Conservation (phyloP, 495 filamentous ascomycete genomes). For the Aspergillus hancockii region DNA sequence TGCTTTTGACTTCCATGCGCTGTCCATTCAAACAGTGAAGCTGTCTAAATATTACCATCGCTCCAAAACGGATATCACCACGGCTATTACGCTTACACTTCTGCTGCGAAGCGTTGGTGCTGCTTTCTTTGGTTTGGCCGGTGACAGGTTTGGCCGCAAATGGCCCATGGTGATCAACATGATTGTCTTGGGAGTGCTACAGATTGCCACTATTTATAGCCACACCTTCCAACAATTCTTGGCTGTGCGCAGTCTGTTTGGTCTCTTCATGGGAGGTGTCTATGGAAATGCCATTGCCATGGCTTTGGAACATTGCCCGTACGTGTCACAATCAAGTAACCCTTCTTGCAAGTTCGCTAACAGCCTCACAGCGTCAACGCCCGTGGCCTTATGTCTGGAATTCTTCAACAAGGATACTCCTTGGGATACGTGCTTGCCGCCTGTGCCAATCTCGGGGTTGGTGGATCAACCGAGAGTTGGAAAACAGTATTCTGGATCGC, state of each 20-base stretch:
- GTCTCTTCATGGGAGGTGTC: conserved; percentile 82
- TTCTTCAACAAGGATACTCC: conserved; percentile 77
- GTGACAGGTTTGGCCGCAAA: conserved; percentile 75
- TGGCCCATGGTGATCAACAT: conserved; percentile 79
- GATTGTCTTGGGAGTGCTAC: conserved; percentile 61
- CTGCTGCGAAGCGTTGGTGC: conserved; percentile 72
- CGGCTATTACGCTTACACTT: conserved; percentile 73
- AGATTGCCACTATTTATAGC: conserved; percentile 74
- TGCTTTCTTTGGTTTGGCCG: conserved; percentile 68
- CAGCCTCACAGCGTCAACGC: conserved; percentile 45
- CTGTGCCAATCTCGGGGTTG: conserved; percentile 66
- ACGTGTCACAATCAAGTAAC: conserved; percentile 12
- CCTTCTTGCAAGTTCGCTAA: conserved; percentile 9
- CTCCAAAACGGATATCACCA: conserved; percentile 67
- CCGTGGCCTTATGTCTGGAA: conserved; percentile 73
- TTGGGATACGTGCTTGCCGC: conserved; percentile 75
- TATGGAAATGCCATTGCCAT: conserved; percentile 82
- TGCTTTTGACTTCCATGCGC: conserved; percentile 76
- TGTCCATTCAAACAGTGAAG: conserved; percentile 70
- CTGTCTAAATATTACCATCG: conserved; percentile 64
- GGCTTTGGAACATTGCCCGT: conserved; percentile 76
- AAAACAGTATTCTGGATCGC: conserved; percentile 67
- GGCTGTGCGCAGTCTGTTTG: conserved; percentile 68
- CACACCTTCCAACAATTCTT: conserved; percentile 67
- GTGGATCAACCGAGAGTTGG: conserved; percentile 55